Evolutionary conservation across 73 alveolate species (phyloP), one percentile per base, ranked within the genome.

Genomic region (Paramecium caudatum): DNA sequence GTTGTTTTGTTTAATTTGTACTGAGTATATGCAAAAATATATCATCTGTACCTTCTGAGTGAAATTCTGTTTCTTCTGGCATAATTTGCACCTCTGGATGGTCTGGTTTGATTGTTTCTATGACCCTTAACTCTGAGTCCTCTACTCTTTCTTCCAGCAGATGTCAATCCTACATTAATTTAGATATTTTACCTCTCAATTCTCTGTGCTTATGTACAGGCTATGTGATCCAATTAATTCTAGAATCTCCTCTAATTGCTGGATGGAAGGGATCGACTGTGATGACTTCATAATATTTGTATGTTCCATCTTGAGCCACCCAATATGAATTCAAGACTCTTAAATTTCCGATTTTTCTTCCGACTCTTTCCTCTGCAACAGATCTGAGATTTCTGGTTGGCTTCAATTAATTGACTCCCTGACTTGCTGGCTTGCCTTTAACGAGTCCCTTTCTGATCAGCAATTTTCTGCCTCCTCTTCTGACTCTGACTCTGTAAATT

Each of bases 271-370:
- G 99, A 94, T 98, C 99, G 88, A 98, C 99, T 90, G 97, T 92
- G 96, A 98, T 97, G 94, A 98, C 98, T 91, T 98, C 99, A 94
- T 55, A 98, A 97, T 94, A 98, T 97, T 98, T 98, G 96, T 93
- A 97, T 88, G 98, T 94, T 49, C 99, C 99, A 94, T 98, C 99
- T 95, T 98, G 98, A 36, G 99, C 99, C 82, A 95, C 99, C 99
- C 99, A 98, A 97, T 98, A 98, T 50, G 99, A 98, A 98, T 98
- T 98, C 92, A 95, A 91, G 90, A 98, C 99, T 91, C 99, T 98
- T 82, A 98, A 94, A 86, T 90, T 91, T 39, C 98, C 96, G 34
- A 94, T 84, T 90, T 94, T 95, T 90, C 95, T 97, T 34, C 99
- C 99, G 62, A 98, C 99, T 93, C 99, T 98, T 92, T 96, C 98